phyloP scores from a whole-genome alignment of 164 flowering plant genomes.

The Magnolia officinalis region DNA sequence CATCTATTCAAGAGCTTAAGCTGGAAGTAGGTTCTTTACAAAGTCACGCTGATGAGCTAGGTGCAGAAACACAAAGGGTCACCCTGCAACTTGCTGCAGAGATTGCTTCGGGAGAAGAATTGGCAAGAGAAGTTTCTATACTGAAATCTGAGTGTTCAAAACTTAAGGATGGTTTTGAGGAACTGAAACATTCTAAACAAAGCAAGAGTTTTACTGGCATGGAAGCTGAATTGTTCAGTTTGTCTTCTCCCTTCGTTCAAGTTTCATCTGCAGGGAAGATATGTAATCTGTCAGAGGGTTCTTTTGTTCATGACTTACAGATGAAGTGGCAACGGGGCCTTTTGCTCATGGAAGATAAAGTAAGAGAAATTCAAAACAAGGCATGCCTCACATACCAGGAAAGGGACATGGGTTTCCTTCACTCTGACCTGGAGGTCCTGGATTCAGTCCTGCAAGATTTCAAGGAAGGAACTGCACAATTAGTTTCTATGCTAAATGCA shows the following conservation, averaged over 20 bases:
- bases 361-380: slow-evolving; percentile 55
- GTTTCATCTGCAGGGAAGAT: background rate
- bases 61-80: slow-evolving; percentile 58
- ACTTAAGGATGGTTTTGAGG: slow-evolving; percentile 54
- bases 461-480: slow-evolving; percentile 31
- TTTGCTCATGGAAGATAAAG: slow-evolving; percentile 48
- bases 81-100: slow-evolving; percentile 54
- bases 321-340: slow-evolving; percentile 51
- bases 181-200: slow-evolving; percentile 30
- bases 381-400: slow-evolving; percentile 37
- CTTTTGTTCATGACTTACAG: slow-evolving; percentile 24
- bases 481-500: slow-evolving; percentile 14
- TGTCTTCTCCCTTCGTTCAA: background rate
- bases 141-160: slow-evolving; percentile 66
- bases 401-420: slow-evolving; percentile 37
- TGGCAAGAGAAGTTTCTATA: slow-evolving; percentile 58
- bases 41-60: slow-evolving; percentile 60
- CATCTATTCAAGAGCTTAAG: slow-evolving; percentile 67
- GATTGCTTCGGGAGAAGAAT: slow-evolving; percentile 62
- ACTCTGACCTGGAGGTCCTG: slow-evolving; percentile 52
- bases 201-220: slow-evolving; percentile 14
- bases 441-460: slow-evolving; percentile 43
- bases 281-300: background rate
- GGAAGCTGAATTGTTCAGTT: slow-evolving; percentile 10
- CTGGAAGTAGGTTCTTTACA: slow-evolving; percentile 65